Evolutionary conservation across 1,139 yeast species (phyloP), one percentile per base, ranked within the genome.

Genomic region (Pichia sp.): DNA sequence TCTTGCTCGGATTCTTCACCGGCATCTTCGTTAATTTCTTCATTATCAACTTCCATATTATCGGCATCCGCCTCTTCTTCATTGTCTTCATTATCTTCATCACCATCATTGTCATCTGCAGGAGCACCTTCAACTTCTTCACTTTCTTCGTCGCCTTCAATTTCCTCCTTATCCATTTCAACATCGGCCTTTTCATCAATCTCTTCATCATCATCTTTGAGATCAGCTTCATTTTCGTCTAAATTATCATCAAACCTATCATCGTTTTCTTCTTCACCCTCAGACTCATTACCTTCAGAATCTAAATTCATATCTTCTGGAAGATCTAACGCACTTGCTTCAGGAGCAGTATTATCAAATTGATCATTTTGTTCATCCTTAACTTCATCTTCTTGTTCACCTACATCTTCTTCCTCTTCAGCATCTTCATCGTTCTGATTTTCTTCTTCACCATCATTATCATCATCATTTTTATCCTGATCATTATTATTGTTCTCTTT

Each of bases 301-400:
- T 87, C 95, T 37, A 87, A 70, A 52, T 87, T 78, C 71, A 90
- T 77, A 53, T 89, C 95, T 36, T 90, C 97, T 0, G 96, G 95
- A 34, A 87, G 69, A 33, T 86, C 94, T 55, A 87, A 68, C 4
- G 87, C 80, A 49, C 87, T 96, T 16, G 82, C 74, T 60, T 87
- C 95, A 8, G 87, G 92, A 40, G 83, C 87, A 53, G 77, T 68
- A 12, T 79, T 77, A 43, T 85, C 94, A 47, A 84, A 62, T 49
- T 82, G 79, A 41, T 85, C 87, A 41, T 76, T 76, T 26, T 85
- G 89, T 40, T 82, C 84, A 52, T 86, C 79, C 52, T 70, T 76
- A 10, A 83, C 86, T 53, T 81, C 85, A 61, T 84, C 92, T 40
- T 83, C 89, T 62, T 83, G 90, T 61, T 82, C 84, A 6, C 85